phyloP scores from a whole-genome alignment of 371 early-diverging fungal genomes.

The Mortierella sp. region DNA sequence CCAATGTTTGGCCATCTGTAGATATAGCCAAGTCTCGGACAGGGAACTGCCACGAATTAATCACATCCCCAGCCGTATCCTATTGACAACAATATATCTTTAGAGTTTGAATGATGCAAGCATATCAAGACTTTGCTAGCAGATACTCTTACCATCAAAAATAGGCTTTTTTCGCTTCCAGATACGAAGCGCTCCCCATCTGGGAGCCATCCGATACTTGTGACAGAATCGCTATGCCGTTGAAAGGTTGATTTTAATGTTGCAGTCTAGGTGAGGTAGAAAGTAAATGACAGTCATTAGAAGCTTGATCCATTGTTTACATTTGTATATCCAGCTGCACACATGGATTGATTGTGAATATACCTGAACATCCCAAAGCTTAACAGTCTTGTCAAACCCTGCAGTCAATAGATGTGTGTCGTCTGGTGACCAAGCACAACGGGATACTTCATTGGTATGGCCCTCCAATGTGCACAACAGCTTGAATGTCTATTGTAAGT shows the following conservation, averaged over 20 bases:
- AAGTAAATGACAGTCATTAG: not conserved
- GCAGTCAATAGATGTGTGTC: slow-evolving; percentile 81
- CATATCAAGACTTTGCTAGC: not conserved
- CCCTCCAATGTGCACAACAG: slow-evolving; percentile 66
- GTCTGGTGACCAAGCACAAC: slow-evolving; percentile 94
- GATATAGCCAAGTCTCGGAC: slow-evolving; percentile 89
- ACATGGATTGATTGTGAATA: slow-evolving; percentile 3
- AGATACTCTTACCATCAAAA: slow-evolving; percentile 33
- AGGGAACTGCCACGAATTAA: slow-evolving; percentile 73
- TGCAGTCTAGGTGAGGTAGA: slow-evolving; percentile 21
- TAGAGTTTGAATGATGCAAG: not conserved
- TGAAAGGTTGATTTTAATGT: slow-evolving; percentile 32
- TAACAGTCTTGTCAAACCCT: slow-evolving; percentile 81
- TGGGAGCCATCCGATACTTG: slow-evolving; percentile 46
- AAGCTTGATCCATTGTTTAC: not conserved
- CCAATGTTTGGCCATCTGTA: slow-evolving; percentile 76
- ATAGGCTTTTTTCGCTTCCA: slow-evolving; percentile 43
- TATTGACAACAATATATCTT: not conserved
- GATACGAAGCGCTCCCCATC: slow-evolving; percentile 49
- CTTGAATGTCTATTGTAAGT: slow-evolving; percentile 58
- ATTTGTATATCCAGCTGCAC: not conserved
- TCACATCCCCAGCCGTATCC: slow-evolving; percentile 26
- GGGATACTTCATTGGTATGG: slow-evolving; percentile 77
- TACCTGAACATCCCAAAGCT: slow-evolving; percentile 89
- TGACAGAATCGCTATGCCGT: slow-evolving; percentile 33